Evolutionary conservation across 441 rosid species (phyloP).

Genomic region (Eugenia klotzschiana): DNA sequence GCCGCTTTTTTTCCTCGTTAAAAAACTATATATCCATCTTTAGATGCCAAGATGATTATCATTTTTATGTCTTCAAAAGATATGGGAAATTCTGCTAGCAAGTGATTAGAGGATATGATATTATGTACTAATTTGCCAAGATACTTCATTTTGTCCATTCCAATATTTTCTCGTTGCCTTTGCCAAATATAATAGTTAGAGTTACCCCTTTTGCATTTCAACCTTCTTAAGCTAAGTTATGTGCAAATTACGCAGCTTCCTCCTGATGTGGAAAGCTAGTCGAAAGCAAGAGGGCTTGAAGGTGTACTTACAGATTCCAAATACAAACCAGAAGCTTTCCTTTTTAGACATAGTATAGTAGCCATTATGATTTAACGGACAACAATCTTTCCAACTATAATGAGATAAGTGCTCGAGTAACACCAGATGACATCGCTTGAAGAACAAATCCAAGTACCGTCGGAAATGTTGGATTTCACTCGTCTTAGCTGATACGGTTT

Average conservation of each 20-base stretch:
- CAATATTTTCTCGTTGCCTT: neutral
- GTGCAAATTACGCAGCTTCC: neutral
- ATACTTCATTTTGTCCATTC: neutral
- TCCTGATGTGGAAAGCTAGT: neutral
- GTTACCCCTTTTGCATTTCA: neutral
- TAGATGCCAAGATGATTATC: neutral
- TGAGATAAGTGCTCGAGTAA: neutral
- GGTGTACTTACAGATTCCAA: neutral
- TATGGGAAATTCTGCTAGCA: neutral
- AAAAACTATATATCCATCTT: neutral
- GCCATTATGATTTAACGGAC: neutral
- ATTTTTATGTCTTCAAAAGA: neutral
- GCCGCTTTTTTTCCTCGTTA: neutral
- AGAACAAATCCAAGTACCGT: neutral
- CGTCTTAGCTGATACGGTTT: accelerated
- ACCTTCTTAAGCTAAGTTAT: neutral
- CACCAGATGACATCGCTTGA: neutral
- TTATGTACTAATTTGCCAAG: neutral
- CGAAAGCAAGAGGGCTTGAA: neutral
- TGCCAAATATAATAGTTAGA: neutral
- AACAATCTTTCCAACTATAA: neutral
- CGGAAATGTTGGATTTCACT: neutral
- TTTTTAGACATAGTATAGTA: neutral
- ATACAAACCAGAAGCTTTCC: neutral
- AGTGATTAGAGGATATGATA: neutral